A percentile compares a stretch with the other conserved stretches of the same genome.
Conservation (phyloP, 805 yeast species). For the Yarrowia deformans region DNA sequence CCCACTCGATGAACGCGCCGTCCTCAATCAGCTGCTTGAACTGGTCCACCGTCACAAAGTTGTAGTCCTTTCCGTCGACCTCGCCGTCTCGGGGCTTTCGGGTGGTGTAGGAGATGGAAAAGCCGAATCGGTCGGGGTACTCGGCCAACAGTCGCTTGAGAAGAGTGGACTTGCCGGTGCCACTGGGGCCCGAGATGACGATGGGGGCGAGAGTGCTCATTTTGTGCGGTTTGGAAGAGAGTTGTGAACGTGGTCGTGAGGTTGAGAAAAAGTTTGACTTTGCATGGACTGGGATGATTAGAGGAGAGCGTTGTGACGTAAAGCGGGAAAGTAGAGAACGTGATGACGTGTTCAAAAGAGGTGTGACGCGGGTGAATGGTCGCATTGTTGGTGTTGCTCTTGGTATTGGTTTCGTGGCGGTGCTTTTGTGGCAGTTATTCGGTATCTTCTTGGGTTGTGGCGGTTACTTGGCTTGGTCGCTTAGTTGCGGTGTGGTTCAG, state of each 20-base stretch:
- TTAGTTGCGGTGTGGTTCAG: too few species aligned
- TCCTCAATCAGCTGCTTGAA: conserved; percentile 79
- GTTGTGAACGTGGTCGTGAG: not conserved
- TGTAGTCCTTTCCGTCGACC: conserved; percentile 85
- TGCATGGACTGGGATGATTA: not conserved
- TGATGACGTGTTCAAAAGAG: not conserved
- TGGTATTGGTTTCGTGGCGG: too few species aligned
- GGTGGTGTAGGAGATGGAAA: conserved; percentile 93
- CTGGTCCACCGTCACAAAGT: conserved; percentile 79
- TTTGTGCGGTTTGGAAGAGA: not conserved
- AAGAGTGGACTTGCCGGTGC: conserved; percentile 94
- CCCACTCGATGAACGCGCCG: conserved; percentile 91
- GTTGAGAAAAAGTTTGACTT: conserved; percentile 10
- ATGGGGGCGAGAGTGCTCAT: conserved; percentile 68
- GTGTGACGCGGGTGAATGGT: not conserved
- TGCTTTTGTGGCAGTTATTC: too few species aligned
- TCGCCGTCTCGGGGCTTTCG: conserved; percentile 93
- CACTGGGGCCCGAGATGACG: conserved; percentile 95
- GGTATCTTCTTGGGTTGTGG: too few species aligned
- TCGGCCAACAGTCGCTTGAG: conserved; percentile 89
- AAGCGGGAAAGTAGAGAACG: too few species aligned
- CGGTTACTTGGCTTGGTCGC: too few species aligned
- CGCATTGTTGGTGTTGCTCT: not conserved
- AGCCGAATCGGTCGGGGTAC: conserved; percentile 88
- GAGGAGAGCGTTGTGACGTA: too few species aligned